Conservation (phyloP, 257 asterid genomes). For the Fraxinus cuspidata region DNA sequence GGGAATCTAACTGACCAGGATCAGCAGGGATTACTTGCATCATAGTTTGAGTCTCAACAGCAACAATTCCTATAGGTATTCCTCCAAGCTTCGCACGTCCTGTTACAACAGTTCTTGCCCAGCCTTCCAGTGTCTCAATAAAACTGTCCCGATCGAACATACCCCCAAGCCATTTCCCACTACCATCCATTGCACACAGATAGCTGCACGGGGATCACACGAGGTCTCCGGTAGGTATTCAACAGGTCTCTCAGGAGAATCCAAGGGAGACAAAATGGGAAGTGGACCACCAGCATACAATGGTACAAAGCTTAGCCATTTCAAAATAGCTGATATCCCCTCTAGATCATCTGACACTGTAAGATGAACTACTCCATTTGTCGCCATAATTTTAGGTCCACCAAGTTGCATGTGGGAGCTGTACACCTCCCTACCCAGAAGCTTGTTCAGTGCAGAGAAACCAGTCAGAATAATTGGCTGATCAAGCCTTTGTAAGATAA, state of each 20-base stretch:
- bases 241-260: slow-evolving; percentile 72
- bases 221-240: slow-evolving; percentile 82
- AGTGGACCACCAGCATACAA: slow-evolving; percentile 84
- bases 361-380: slow-evolving; percentile 94
- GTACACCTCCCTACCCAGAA: slow-evolving; percentile 91
- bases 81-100: slow-evolving; percentile 96
- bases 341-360: slow-evolving; percentile 95
- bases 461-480: slow-evolving; percentile 97
- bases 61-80: slow-evolving; percentile 89
- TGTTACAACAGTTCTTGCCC: slow-evolving; percentile 97
- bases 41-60: slow-evolving; percentile 97
- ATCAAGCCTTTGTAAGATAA: slow-evolving; percentile 90
- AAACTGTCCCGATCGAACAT: slow-evolving; percentile 87
- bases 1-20: slow-evolving; percentile 96
- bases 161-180: slow-evolving; percentile 91
- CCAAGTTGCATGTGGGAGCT: slow-evolving; percentile 99
- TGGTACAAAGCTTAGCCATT: slow-evolving; percentile 95
- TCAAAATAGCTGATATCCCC: slow-evolving; percentile 81
- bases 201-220: slow-evolving; percentile 98
- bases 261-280: slow-evolving; percentile 64
- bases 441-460: slow-evolving; percentile 93
- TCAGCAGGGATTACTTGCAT: slow-evolving; percentile 98
- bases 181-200: slow-evolving; percentile 57
- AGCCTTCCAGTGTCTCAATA: slow-evolving; percentile 87
- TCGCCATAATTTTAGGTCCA: slow-evolving; percentile 98